Conservation (phyloP, 1,284 basidiomycete species). For the Irpex rosettiformis region DNA sequence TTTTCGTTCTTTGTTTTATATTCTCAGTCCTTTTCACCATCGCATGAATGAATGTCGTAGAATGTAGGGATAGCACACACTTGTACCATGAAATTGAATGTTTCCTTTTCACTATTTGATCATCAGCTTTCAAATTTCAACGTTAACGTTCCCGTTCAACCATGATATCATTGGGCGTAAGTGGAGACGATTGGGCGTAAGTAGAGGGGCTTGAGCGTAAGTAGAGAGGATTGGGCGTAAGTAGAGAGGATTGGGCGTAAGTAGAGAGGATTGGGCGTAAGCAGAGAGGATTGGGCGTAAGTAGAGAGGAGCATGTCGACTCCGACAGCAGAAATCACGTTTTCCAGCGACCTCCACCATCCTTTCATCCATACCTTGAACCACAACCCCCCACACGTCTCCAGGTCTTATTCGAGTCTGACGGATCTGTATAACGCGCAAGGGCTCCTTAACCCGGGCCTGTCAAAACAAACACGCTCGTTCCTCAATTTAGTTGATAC, state of each 20-base stretch:
- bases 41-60: conserved; percentile 8
- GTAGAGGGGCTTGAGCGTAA: background rate
- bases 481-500: background rate
- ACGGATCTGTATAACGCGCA: background rate
- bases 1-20: background rate
- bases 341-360: background rate
- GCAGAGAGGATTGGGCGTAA: background rate
- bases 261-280: background rate
- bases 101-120: background rate
- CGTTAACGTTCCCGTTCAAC: too few relatives aligned
- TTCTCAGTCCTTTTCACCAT: background rate
- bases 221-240: background rate
- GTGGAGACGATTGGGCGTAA: background rate
- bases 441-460: background rate
- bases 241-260: background rate
- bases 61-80: conserved; percentile 2
- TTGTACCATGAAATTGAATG: conserved; percentile 10
- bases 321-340: too few relatives aligned
- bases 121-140: too few relatives aligned
- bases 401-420: background rate
- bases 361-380: background rate
- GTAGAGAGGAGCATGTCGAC: too few relatives aligned
- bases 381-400: background rate
- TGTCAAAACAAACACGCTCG: background rate
- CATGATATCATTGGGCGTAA: background rate